Percentiles rank a stretch among this genome's conserved stretches.
Evolutionary conservation across 768 basidiomycete genomes (phyloP).

Genomic region (Serendipita sp.): DNA sequence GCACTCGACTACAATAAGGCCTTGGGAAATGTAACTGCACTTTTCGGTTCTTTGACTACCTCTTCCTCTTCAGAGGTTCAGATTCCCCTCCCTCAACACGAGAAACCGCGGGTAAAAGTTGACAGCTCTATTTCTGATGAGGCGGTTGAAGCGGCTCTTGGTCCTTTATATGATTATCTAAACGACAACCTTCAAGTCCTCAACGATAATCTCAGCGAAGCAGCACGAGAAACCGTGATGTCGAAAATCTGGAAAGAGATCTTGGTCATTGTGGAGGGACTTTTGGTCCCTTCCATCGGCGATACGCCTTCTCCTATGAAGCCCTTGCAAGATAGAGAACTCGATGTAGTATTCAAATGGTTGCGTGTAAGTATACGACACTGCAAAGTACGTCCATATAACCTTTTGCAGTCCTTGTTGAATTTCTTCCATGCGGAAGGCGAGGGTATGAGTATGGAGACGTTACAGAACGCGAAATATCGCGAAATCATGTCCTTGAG

Average conservation of each 20-base stretch:
- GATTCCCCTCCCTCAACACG: conserved; percentile 52
- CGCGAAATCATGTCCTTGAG: conserved; percentile 79
- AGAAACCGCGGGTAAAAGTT: conserved; percentile 62
- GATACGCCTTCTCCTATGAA: conserved; percentile 80
- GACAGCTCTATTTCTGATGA: conserved; percentile 70
- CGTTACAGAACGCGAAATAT: conserved; percentile 86
- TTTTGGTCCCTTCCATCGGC: conserved; percentile 81
- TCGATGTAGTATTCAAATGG: conserved; percentile 99
- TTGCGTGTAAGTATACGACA: conserved; percentile 48
- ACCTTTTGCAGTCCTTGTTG: conserved; percentile 50
- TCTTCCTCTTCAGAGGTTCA: conserved; percentile 49
- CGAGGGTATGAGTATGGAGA: conserved; percentile 73
- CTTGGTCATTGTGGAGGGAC: conserved; percentile 61
- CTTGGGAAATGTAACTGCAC: conserved; percentile 59
- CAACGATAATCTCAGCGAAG: conserved; percentile 70
- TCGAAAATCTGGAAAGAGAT: conserved; percentile 93
- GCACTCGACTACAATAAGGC: conserved; percentile 79
- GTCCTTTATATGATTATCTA: conserved; percentile 88
- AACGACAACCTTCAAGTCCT: conserved; percentile 84
- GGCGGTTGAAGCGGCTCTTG: conserved; percentile 85
- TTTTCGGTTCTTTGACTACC: conserved; percentile 58
- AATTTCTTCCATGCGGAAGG: conserved; percentile 94
- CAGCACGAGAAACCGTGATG: conserved; percentile 85
- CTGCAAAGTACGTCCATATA: conserved; percentile 4
- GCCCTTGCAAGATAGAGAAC: conserved; percentile 84